A percentile compares a stretch with the other conserved stretches of the same genome.
Conservation (phyloP, 2,329 filamentous ascomycete genomes). For the Byssochlamys sp. region DNA sequence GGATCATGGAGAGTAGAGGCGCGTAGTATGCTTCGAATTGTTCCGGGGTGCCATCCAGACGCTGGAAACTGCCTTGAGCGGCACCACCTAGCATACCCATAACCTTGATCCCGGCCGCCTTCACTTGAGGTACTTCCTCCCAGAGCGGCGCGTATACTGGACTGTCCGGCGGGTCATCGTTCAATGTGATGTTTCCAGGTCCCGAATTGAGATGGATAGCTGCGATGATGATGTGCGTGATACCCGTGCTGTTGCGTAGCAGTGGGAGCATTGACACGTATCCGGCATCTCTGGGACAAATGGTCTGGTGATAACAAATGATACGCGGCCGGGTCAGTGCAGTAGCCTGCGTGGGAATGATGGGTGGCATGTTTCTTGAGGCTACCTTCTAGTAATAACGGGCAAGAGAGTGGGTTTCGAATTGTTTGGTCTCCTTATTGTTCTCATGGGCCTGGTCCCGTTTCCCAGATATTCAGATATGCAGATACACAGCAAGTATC, state of each 20-base stretch:
- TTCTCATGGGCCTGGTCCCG: neutral
- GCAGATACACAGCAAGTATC: neutral
- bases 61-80: constrained; percentile 61
- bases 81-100: constrained; percentile 83
- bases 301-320: constrained; percentile 54
- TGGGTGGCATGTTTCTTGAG: constrained; percentile 27
- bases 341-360: constrained; percentile 13
- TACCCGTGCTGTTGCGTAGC: constrained; percentile 48
- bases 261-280: constrained; percentile 56
- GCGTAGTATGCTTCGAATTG: constrained; percentile 65
- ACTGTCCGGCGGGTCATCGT: constrained; percentile 64
- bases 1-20: constrained; percentile 58
- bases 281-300: constrained; percentile 44
- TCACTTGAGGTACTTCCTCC: constrained; percentile 64
- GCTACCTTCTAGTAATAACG: neutral
- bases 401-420: neutral
- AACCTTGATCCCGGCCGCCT: constrained; percentile 65
- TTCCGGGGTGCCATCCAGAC: constrained; percentile 48
- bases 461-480: neutral
- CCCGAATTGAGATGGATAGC: constrained; percentile 72
- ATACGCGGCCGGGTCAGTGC: constrained; percentile 24
- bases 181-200: constrained; percentile 62
- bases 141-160: constrained; percentile 63
- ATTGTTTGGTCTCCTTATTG: neutral
- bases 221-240: constrained; percentile 77